Percentiles rank a stretch among this genome's conserved stretches.
These are phyloP conservation scores for Penicillium sp. DNA, from an alignment of 2,329 filamentous ascomycete species.

Conservation along the genomic window DNA sequence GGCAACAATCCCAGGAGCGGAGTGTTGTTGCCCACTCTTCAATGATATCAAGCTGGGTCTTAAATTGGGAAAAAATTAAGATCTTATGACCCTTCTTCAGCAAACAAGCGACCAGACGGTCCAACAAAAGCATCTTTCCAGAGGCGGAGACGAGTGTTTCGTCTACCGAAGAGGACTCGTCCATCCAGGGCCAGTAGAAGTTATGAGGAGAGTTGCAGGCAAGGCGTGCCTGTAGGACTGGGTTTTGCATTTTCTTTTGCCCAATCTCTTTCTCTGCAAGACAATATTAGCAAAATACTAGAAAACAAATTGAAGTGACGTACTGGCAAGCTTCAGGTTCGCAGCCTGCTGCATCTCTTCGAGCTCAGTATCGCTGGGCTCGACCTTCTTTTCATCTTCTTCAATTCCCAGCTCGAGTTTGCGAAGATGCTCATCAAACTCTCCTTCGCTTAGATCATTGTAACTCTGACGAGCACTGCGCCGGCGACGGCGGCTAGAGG, in stretches of 20 bases:
- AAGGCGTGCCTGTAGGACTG: constrained; percentile 83
- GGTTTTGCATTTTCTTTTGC: constrained; percentile 88
- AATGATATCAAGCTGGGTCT: constrained; percentile 85
- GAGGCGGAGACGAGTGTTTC: constrained; percentile 81
- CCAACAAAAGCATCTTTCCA: constrained; percentile 93
- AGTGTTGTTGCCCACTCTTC: constrained; percentile 80
- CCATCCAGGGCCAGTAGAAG: constrained; percentile 88
- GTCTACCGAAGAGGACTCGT: constrained; percentile 62
- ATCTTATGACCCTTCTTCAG: constrained; percentile 79
- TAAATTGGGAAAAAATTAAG: constrained; percentile 95
- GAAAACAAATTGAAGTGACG: constrained; percentile 29
- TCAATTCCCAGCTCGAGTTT: constrained; percentile 54
- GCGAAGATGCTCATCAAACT: constrained; percentile 71
- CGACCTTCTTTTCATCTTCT: constrained; percentile 57
- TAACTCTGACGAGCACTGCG: constrained; percentile 55
- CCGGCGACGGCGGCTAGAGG: constrained; percentile 52
- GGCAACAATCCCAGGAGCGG: constrained; percentile 75
- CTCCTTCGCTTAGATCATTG: constrained; percentile 72
- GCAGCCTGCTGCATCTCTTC: constrained; percentile 65
- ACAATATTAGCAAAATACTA: constrained; percentile 28
- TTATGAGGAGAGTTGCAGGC: constrained; percentile 94
- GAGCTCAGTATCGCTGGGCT: constrained; percentile 46
- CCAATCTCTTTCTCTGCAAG: constrained; percentile 72
- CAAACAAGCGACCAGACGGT: constrained; percentile 74
- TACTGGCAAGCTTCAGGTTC: constrained; percentile 73